Conservation (phyloP, 768 basidiomycete species). For the Mycena latifolia region DNA sequence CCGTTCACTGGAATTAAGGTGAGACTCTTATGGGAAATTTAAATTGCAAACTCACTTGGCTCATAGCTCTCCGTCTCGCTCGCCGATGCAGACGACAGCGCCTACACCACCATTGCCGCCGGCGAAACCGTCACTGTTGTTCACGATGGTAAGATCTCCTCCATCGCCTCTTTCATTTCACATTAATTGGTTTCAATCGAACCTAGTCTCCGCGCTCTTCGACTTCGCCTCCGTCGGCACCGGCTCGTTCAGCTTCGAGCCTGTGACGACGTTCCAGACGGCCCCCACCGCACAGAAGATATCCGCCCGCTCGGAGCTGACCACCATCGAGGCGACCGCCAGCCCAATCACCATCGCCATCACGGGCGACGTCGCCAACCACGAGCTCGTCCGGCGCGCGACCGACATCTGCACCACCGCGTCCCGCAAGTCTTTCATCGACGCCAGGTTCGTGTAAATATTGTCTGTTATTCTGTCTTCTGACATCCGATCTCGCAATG, state of each 20-base stretch:
- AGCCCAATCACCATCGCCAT: conserved; percentile 50
- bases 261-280: conserved; percentile 53
- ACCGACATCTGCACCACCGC: conserved; percentile 51
- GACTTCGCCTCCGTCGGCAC: conserved; percentile 56
- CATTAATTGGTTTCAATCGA: neutral
- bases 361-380: conserved; percentile 49
- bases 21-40: no score
- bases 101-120: conserved; percentile 53
- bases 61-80: conserved; percentile 55
- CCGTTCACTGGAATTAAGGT: conserved; percentile 61
- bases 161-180: neutral
- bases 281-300: conserved; percentile 38
- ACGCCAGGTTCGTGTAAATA: conserved; percentile 48
- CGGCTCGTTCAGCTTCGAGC: conserved; percentile 55
- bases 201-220: conserved; percentile 54
- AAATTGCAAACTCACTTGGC: no score
- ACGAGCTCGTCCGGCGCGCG: conserved; percentile 53
- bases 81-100: conserved; percentile 51
- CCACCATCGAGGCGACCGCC: conserved; percentile 43
- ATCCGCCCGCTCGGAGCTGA: conserved; percentile 37
- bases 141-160: conserved; percentile 49
- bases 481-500: neutral
- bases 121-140: conserved; percentile 54
- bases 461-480: no score
- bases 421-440: conserved; percentile 53